Base-by-base conservation (phyloP, 768 basidiomycete genomes). In the Harrya chromipes region DNA sequence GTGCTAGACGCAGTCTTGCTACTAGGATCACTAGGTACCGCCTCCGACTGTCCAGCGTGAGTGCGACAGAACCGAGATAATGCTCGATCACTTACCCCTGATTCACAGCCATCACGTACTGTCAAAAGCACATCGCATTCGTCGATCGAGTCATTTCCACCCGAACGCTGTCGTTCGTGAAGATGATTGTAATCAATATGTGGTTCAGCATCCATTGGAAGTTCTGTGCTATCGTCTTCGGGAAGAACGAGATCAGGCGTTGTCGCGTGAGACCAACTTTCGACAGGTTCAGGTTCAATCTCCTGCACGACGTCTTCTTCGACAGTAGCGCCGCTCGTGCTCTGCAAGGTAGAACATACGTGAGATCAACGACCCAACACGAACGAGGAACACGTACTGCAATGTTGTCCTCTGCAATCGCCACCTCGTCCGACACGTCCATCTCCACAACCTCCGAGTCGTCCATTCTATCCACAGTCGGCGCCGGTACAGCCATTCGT, bases 1-100 rank as follows among this genome's bases (percentile, higher is more conserved):
- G 54, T 47, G 41, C 60, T 65, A 7, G 62, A 63, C 8, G 17
- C 49, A 4, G 57, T 55, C 44, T 23, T 45, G n/a, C 62, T 62
- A 17, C 58, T 53, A 23, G 29, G 29, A 13, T 6, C 29, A 4
- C 29, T 29, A 29, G 29, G 29, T 29, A 23, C 14, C 6, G 0
- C 43, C 16, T 54, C 52, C 16, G 37, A 33, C 54, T 62, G 44
- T 31, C 24, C 31, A 4, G 41, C 27, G 7, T 64, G 27, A 64
- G 49, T 11, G 14, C 17, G 1, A 33, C 16, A 26, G 4, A 26
- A 8, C 26, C 26, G 2, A 19, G 3, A 13, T 6, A 10, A 9
- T 4, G 6, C 26, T 46, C 5, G 3, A 5, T 3, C 14, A 49
- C 59, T 11, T 35, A 52, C 62, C 46, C 52, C 53, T 10, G 37